Evolutionary conservation across 1,139 yeast species (phyloP).

Genomic region (Geotrichum fermentans): DNA sequence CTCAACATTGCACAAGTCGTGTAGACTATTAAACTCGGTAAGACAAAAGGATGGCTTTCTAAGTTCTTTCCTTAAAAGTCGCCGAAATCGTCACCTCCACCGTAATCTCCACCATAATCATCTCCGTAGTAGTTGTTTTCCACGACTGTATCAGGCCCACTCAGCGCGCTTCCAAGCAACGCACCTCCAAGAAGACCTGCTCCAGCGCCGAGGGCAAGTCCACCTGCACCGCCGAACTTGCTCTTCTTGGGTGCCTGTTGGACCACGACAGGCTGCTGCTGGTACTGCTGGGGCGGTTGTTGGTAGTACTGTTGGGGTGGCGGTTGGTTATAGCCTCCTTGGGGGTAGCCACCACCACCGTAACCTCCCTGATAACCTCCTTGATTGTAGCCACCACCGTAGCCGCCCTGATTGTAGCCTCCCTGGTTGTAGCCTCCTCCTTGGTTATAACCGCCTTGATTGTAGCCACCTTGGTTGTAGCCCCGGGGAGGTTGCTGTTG

Average conservation of each 20-base stretch:
- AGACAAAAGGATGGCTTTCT: no score
- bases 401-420: slow-evolving; percentile 7
- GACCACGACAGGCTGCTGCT: slow-evolving; percentile 31
- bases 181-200: slow-evolving; percentile 78
- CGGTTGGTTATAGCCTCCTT: slow-evolving; percentile 19
- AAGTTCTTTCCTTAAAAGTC: slow-evolving; percentile 1
- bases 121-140: slow-evolving; percentile 34
- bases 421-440: slow-evolving; percentile 9
- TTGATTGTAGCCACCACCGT: slow-evolving; percentile 11
- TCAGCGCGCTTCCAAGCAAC: slow-evolving; percentile 48
- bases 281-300: slow-evolving; percentile 17
- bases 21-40: no score
- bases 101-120: slow-evolving; percentile 23
- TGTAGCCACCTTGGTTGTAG: slow-evolving; percentile 1
- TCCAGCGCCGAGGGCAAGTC: slow-evolving; percentile 68
- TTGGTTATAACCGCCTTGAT: neutral
- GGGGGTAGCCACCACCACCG: slow-evolving; percentile 21
- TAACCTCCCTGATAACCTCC: slow-evolving; percentile 15
- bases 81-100: slow-evolving; percentile 14
- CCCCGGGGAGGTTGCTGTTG: slow-evolving; percentile 4
- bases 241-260: slow-evolving; percentile 32
- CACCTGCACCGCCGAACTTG: slow-evolving; percentile 41
- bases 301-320: slow-evolving; percentile 17
- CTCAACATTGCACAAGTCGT: no score
- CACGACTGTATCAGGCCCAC: slow-evolving; percentile 22